Evolutionary conservation across 2,329 filamentous ascomycete genomes (phyloP).

Genomic region (Fusarium avenaceum): DNA sequence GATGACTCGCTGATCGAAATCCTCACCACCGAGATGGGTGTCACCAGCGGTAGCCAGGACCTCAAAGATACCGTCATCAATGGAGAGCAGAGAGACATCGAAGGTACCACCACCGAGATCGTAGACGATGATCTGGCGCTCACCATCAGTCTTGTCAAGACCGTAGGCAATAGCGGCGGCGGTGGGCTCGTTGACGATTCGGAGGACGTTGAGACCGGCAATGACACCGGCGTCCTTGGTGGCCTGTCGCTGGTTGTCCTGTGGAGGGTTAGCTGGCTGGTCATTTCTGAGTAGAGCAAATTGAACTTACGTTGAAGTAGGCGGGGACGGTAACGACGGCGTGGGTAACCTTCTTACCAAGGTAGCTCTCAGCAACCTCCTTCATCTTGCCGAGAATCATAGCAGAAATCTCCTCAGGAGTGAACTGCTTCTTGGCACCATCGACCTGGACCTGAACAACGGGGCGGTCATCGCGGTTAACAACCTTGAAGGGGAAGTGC

Average conservation of each 20-base stretch:
- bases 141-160: constrained; percentile 85
- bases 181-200: constrained; percentile 96
- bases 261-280: constrained; percentile 41
- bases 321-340: constrained; percentile 94
- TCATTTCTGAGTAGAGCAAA: no score
- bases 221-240: constrained; percentile 96
- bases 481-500: constrained; percentile 97
- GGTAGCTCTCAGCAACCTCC: constrained; percentile 82
- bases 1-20: constrained; percentile 98
- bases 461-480: constrained; percentile 91
- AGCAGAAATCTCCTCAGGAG: constrained; percentile 83
- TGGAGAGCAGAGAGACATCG: constrained; percentile 92
- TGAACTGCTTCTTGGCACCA: constrained; percentile 77
- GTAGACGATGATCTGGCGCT: constrained; percentile 92
- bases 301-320: constrained; percentile 82
- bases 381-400: constrained; percentile 90
- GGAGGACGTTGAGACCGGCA: constrained; percentile 93
- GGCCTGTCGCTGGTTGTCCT: constrained; percentile 93
- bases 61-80: constrained; percentile 93
- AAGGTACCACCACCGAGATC: constrained; percentile 96
- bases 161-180: constrained; percentile 96
- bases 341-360: constrained; percentile 86
- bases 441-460: constrained; percentile 80
- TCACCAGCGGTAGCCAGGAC: constrained; percentile 96
- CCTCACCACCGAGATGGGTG: constrained; percentile 97